phyloP scores from a whole-genome alignment of 2,329 filamentous ascomycete species.

The Xylaria sp. region DNA sequence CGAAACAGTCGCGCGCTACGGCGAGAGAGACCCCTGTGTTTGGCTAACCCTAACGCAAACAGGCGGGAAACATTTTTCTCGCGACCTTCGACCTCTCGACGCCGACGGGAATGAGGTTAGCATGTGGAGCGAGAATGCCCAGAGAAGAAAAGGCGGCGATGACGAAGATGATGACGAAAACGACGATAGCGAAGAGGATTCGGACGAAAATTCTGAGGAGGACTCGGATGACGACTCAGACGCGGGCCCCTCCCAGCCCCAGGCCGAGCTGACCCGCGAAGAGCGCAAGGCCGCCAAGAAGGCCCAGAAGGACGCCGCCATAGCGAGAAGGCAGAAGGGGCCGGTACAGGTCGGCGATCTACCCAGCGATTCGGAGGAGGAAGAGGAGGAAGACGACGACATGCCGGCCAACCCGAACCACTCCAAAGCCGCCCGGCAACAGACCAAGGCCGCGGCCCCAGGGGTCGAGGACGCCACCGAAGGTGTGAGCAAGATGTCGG shows the following conservation, averaged over 20 bases:
- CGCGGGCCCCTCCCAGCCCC: constrained; percentile 50
- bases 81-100: constrained; percentile 85
- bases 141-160: constrained; percentile 56
- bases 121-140: constrained; percentile 77
- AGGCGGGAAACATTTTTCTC: constrained; percentile 97
- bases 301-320: constrained; percentile 87
- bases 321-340: constrained; percentile 73
- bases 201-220: constrained; percentile 44
- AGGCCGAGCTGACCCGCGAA: constrained; percentile 74
- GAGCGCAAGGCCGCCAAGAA: constrained; percentile 87
- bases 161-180: constrained; percentile 55
- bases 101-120: constrained; percentile 85
- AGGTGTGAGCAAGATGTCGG: constrained; percentile 59
- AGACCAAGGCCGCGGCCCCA: constrained; percentile 52
- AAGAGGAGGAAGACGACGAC: constrained; percentile 53
- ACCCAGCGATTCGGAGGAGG: constrained; percentile 66
- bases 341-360: constrained; percentile 83
- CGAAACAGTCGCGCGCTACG: not conserved
- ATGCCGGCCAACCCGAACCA: constrained; percentile 94
- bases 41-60: constrained; percentile 7
- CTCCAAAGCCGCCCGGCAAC: constrained; percentile 72
- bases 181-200: constrained; percentile 56
- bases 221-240: constrained; percentile 56
- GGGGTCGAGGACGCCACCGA: constrained; percentile 57
- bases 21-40: not conserved